phyloP scores from a whole-genome alignment of 2,329 filamentous ascomycete genomes.

The Exophiala sideris region DNA sequence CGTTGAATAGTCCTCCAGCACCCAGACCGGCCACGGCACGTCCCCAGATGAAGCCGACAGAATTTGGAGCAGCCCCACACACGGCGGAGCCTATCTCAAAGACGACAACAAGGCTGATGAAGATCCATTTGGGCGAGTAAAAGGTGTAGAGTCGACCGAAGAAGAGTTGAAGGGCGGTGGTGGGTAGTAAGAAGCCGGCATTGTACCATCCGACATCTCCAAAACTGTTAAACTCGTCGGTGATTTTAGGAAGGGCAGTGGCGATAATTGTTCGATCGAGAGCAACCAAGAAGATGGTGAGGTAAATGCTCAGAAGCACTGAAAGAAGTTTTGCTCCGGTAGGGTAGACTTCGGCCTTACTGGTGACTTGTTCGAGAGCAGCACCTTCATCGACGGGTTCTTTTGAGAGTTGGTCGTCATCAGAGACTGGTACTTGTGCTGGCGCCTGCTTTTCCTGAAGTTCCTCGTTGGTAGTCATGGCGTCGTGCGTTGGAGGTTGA shows the following conservation, averaged over 20 bases:
- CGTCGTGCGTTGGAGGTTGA: too few species aligned
- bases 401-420: not conserved
- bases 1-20: conserved; percentile 48
- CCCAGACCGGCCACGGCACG: conserved; percentile 51
- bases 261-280: conserved; percentile 28
- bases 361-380: conserved; percentile 1
- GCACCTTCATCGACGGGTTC: not conserved
- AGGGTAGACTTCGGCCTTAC: conserved; percentile 5
- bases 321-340: not conserved
- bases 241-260: conserved; percentile 26
- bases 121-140: conserved; percentile 47
- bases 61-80: conserved; percentile 49
- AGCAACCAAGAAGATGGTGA: not conserved
- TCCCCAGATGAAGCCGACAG: conserved; percentile 49
- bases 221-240: conserved; percentile 36
- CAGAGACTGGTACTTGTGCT: too few species aligned
- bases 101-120: conserved; percentile 43
- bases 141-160: conserved; percentile 48
- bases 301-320: conserved; percentile 4
- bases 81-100: conserved; percentile 54
- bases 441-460: too few species aligned
- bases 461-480: too few species aligned
- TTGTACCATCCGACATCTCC: conserved; percentile 40
- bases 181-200: conserved; percentile 42
- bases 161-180: conserved; percentile 43